Base-by-base conservation (phyloP, 2,329 filamentous ascomycete genomes). In the Colletotrichum plurivorum region DNA sequence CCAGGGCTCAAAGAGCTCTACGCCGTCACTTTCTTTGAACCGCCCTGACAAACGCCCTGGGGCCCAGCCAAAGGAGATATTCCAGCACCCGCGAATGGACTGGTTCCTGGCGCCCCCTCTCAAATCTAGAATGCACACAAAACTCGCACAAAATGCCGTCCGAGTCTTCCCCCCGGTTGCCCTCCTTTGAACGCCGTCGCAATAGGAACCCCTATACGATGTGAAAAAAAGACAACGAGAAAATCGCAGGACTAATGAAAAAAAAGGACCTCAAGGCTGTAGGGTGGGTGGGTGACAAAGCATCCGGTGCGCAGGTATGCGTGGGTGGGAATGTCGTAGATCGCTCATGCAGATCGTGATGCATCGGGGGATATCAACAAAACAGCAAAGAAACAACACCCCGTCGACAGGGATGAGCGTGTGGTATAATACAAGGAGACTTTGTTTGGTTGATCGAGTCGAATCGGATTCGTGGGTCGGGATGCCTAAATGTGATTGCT, bases 291-390 rank as follows among this genome's bases (percentile, higher is more conserved):
- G 67, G 57, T 62, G 63, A 56, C 43, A 57, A 70, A 69, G 61
- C 64, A 68, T 69, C 61, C 64, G 39, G 69, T 56, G 45, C 65
- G 71, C 71, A 69, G 56, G 25, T 58, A 66, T 46, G 64, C 71
- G 65, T 71, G 56, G 46, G 69, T 54, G 58, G 53, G 59, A 63
- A 66, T 69, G 64, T 81, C 81, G 75, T 84, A 83, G 81, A 85
- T 85, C 78, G 80, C 82, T 83, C 81, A 81, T 84, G 83, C 83
- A 83, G 76, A 85, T 85, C 82, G 77, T 85, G 79, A 82, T 76
- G 75, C 76, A 78, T 76, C 75, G 77, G 75, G 75, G 76, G 75
- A 76, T 79, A 79, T 79, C 78, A 77, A 73, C 68, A 66, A 79
- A 76, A 67, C 67, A 66, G 63, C 74, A 80, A 75, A 76, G 73